Percentiles rank a stretch among this genome's conserved stretches.
Evolutionary conservation across 768 basidiomycete species (phyloP).

Genomic region (Collybia sp.): DNA sequence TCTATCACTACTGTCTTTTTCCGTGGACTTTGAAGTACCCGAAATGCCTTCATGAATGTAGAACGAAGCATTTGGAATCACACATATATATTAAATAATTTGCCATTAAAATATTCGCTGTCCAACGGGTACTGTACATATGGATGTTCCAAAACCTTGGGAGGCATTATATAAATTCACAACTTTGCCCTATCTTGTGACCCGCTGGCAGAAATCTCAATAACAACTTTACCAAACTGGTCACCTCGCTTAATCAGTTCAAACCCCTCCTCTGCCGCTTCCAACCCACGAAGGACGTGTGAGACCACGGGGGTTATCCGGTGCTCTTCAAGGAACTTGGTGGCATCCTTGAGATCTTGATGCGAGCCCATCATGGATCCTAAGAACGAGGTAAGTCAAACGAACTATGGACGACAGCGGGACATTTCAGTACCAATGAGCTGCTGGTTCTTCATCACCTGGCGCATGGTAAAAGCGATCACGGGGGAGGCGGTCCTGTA

Average conservation of each 20-base stretch:
- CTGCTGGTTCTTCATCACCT: constrained; percentile 71
- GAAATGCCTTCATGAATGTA: no score
- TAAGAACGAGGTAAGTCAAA: constrained; percentile 18
- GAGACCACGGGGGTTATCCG: constrained; percentile 68
- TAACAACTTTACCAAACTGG: constrained; percentile 78
- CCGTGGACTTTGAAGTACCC: neutral
- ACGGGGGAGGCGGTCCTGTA: constrained; percentile 57
- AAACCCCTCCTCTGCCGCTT: constrained; percentile 64
- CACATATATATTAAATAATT: no score
- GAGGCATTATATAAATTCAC: neutral
- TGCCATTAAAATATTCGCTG: no score
- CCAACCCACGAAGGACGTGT: constrained; percentile 62
- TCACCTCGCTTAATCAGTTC: constrained; percentile 55
- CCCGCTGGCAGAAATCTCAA: constrained; percentile 30
- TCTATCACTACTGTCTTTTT: neutral
- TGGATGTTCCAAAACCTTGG: no score
- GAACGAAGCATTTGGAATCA: no score
- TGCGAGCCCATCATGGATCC: constrained; percentile 85
- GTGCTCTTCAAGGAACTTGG: constrained; percentile 62
- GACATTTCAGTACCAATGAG: constrained; percentile 51
- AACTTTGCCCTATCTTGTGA: constrained; percentile 5
- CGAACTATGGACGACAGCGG: constrained; percentile 1
- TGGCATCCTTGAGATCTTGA: constrained; percentile 68
- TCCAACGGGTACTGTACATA: no score
- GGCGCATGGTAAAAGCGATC: constrained; percentile 70